Base-by-base conservation (phyloP, 2,329 filamentous ascomycete genomes). In the Ophiosphaerella narmari region DNA sequence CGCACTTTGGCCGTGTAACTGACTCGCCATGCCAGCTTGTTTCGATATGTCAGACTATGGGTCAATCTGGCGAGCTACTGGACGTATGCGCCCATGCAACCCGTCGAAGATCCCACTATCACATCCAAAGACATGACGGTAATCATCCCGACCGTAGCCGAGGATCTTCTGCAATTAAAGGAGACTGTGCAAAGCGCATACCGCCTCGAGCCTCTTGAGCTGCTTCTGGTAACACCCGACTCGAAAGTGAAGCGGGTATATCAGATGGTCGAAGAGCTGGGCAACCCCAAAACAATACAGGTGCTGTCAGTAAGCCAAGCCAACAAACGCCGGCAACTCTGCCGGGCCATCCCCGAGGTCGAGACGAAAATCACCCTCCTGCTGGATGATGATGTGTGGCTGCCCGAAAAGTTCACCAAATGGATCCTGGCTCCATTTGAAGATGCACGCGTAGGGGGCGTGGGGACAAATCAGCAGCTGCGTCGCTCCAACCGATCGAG, bases 381-480 rank as follows among this genome's bases (percentile, higher is more conserved):
- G 78, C 91, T 92, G 23, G 93, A 97, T 70, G 93, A 97, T 74
- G 93, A 97, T 72, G 93, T 97, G 55, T 91, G 89, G 63, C 96
- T 93, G 89, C 92, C 92, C 3, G 80, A 81, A 13, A 94, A 89
- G 36, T 84, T 96, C 55, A 83, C 96, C 65, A 89, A 88, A 29
- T 97, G 92, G 92, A 88, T 97, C 50, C 79, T 97, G 55, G 93
- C 93, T 4, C 92, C 93, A 0, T 96, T 97, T 56, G 91, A 97
- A 72, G 86, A 94, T 70, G 78, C 83, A 34, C 80, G 82, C 55
- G 93, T 95, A 62, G 93, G 93, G 51, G 93, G 91, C 31, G 93
- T 97, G 46, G 91, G 92, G 33, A 96, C 93, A 45, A 96, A 90
- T 72, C 93, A 97, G 76, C 81, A 91, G 55, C 84, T 97, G 57